Percentiles rank a stretch among this genome's conserved stretches.
These are phyloP conservation scores for Trifolium subterraneum DNA, from an alignment of 306 rosid genomes.

Conservation along the genomic window DNA sequence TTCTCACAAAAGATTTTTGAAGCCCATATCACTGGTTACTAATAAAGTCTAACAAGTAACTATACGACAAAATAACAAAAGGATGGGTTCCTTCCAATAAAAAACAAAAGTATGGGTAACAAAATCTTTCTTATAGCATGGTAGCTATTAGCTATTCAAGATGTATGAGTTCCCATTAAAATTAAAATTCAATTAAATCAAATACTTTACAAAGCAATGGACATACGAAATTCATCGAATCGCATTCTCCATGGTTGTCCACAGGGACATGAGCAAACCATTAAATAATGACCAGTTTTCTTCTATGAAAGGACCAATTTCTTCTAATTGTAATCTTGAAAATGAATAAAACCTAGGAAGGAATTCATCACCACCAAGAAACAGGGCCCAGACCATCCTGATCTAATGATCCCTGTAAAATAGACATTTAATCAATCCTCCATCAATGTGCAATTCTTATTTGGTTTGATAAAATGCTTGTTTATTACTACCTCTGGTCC, in stretches of 20 bases:
- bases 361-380: slow-evolving; percentile 49
- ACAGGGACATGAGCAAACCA: neutral
- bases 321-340: slow-evolving; percentile 30
- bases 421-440: slow-evolving; percentile 21
- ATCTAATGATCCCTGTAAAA: slow-evolving; percentile 47
- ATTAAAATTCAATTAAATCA: neutral
- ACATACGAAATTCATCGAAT: neutral
- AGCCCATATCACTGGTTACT: no score
- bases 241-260: neutral
- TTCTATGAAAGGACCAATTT: neutral
- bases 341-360: neutral
- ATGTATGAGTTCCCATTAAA: neutral
- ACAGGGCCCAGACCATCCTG: slow-evolving; percentile 50
- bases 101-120: neutral
- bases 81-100: no score
- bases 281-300: neutral
- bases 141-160: neutral
- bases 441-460: neutral
- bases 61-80: neutral
- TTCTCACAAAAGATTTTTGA: no score
- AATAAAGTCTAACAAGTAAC: no score
- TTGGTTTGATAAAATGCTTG: neutral
- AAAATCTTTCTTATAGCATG: neutral
- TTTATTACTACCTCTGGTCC: no score
- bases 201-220: slow-evolving; percentile 1